Base-by-base conservation (phyloP, 139 green algal species). In the Mesostigma viride region DNA sequence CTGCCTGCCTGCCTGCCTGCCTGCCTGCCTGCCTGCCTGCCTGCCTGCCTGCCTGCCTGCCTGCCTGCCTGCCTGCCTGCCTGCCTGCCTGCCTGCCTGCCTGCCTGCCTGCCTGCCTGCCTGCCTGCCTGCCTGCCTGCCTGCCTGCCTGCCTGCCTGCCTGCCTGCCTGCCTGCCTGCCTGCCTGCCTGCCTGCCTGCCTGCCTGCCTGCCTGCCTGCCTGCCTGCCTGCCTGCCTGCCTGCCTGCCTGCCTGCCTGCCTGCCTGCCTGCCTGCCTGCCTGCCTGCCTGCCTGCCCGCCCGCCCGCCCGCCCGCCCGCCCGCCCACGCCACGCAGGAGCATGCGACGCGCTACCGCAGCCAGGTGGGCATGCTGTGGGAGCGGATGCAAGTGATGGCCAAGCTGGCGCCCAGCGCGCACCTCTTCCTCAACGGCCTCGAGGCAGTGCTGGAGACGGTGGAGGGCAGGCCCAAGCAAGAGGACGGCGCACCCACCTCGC, bases 141-240 rank as follows among this genome's bases (percentile, higher is more conserved):
- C 45, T 56, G 45, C 22, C 45, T 56, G 45, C 22, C 45, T 56
- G 45, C 22, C 45, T 56, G 45, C 22, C 45, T 56, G 45, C 22
- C 45, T 56, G 45, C 22, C 45, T 28, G 22, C 22, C 45, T 56
- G 45, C 45, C 45, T 22, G 45, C 45, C 22, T 56, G 45, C 45
- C 22, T 56, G 45, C 45, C 22, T 56, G 22, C 22, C 45, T 56
- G 22, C 22, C 20, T 56, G 45, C 45, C 22, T 56, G 45, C 45
- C 22, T 56, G 22, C 45, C 11, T 62, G 56, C 11, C 56, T 11
- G 6, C 8, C 6, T 11, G 56, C 56, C 56, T 62, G 56, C 56
- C 56, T 62, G 56, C 56, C 56, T 62, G 56, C 56, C 56, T 62
- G 56, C 56, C 56, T 62, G 56, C 56, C 56, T 62, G 56, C 56